Evolutionary conservation across 148 eudicot genomes (phyloP), one percentile per base, ranked within the genome.

Genomic region (Rhododendron williamsianum): DNA sequence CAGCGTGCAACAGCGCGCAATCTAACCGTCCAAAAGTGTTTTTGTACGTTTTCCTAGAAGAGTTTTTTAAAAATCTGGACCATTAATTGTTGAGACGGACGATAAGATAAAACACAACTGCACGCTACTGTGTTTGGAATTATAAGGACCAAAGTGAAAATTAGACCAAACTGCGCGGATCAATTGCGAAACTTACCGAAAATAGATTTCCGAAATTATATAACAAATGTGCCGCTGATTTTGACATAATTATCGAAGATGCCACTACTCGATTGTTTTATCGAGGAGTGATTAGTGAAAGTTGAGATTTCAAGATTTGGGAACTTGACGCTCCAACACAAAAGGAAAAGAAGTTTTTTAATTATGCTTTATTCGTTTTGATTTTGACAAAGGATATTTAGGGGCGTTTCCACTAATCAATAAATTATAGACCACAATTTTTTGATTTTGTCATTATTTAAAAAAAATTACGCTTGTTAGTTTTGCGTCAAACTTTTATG

Each of bases 271-370:
- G 49, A 35, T 12, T 60, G 43, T 33, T 33, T 36, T 10, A 48
- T 7, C 27, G 69, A 7, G 2, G 69, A 63, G 27, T 7, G 69
- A 65, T 25, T 9, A 27, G 51, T 25, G 45, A 71, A 30, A 38
- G 67, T 73, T 74, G 71, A 74, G 79, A 83, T 41, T 83, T 49
- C 63, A 74, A 54, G 33, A 13, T 43, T 84, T 82, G 73, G 56
- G 80, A 84, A 84, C 81, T 84, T 23, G 81, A 74, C 49, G 69
- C 80, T 74, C 80, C 85, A 51, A 51, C 69, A n/a, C 23, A 11
- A 71, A 38, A 71, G 76, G 45, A 43, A 65, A 65, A 27, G 38
- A 33, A n/a, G 45, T 60, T 60, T 35, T 81, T 30, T 36, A 58
- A 33, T 38, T 9, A 9, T 21, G 69, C 83, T 71, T 71, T 71